Base-by-base conservation (phyloP, 225 moss, liverwort and hornwort genomes). In the Bryum argenteum region DNA sequence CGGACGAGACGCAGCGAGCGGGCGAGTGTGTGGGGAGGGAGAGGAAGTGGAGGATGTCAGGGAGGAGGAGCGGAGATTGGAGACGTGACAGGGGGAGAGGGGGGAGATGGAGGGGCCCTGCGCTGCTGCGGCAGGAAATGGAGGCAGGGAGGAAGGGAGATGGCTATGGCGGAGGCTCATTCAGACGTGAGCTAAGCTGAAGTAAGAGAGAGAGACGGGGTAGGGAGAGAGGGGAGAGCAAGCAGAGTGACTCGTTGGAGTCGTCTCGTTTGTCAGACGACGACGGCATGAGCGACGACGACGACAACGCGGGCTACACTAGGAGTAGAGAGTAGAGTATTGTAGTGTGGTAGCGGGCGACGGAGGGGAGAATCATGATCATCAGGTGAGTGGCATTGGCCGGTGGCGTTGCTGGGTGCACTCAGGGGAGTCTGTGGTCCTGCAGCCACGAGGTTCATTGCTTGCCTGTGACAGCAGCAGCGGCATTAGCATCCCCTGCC, bases 81-180 rank as follows among this genome's bases (percentile, higher is more conserved):
- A 61, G 51, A 53, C 59, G 52, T 28, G 33, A 26, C 52, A 38
- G 3, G 2, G 39, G 11, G 28, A 22, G 10, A 20, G 33, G 20
- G 5, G 5, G 16, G 26, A 54, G 42, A 18, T 5, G 1, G 14
- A 38, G 39, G 38, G 40, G 48, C 13, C 43, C 54, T 62, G 26
- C 62, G n/a, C 61, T 53, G 41, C 63, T 54, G 42, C 24, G 10
- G 66, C 43, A 15, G 16, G 63, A 15, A 26, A 33, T 10, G 48
- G 26, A 38, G 22, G 16, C 48, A 5, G 26, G 18, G 61, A 51
- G 68, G 33, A 37, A 8, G 52, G 10, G 24, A 13, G 22, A 15
- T 74, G 74, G 79, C 79, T 68, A 79, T 79, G 79, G 79, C 74
- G 78, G 54, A 68, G 69, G 63, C 56, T 41, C 73, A 48, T 79